phyloP scores from a whole-genome alignment of 2,329 filamentous ascomycete species.

The Aspergillus neoniger region DNA sequence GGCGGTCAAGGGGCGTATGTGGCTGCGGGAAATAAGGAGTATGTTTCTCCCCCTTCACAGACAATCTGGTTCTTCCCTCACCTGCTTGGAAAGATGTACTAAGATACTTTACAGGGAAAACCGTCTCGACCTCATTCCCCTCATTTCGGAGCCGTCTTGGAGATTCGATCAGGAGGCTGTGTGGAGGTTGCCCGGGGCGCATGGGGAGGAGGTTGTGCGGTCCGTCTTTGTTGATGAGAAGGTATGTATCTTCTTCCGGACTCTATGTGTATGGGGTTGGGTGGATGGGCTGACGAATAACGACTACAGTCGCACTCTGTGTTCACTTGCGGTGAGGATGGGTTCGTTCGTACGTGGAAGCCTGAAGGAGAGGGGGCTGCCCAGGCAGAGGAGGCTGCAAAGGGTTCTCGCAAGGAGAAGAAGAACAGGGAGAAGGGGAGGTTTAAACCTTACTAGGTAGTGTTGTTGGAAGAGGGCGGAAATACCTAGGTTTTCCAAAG shows the following conservation, averaged over 20 bases:
- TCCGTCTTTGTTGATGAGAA: conserved; percentile 48
- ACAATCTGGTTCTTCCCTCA: not conserved
- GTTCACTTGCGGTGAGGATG: conserved; percentile 50
- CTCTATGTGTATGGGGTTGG: not conserved
- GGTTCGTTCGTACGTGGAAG: conserved; percentile 44
- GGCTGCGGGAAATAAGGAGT: conserved; percentile 55
- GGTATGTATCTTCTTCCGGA: conserved; percentile 32
- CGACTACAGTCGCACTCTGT: conserved; percentile 38
- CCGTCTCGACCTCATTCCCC: conserved; percentile 47
- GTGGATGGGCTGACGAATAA: conserved; percentile 6
- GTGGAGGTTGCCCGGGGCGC: conserved; percentile 49
- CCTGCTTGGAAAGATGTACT: not conserved
- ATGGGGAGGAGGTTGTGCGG: conserved; percentile 52
- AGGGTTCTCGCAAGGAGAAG: conserved; percentile 36
- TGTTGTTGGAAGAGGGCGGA: not conserved
- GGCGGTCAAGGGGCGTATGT: conserved; percentile 47
- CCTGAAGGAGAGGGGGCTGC: conserved; percentile 21
- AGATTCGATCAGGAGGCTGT: conserved; percentile 42
- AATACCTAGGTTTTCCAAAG: too few relatives aligned
- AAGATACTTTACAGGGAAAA: conserved; percentile 22
- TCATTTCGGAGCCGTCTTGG: conserved; percentile 39
- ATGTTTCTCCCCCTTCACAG: conserved; percentile 19
- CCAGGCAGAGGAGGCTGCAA: conserved; percentile 20
- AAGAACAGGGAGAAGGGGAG: conserved; percentile 37
- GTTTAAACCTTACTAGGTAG: conserved; percentile 38